These are phyloP conservation scores for Aspergillus cristatus DNA, from an alignment of 495 filamentous ascomycete species.

Conservation along the genomic window DNA sequence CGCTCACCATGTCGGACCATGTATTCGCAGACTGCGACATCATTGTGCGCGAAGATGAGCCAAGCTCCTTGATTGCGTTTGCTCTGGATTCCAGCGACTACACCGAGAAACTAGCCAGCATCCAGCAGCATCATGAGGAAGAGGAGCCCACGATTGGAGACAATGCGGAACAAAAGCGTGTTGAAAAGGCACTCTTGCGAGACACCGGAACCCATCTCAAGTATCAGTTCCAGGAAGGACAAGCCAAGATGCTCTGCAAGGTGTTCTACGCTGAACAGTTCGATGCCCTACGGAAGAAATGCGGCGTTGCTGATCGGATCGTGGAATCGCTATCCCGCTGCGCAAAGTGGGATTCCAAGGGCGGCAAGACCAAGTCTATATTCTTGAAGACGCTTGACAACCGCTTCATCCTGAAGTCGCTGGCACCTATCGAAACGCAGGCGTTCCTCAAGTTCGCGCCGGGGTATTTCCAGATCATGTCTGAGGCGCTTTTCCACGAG, in stretches of 20 bases:
- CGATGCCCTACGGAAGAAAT: conserved; percentile 86
- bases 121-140: conserved; percentile 50
- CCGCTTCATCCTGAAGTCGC: conserved; percentile 81
- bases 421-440: conserved; percentile 82
- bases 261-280: conserved; percentile 98
- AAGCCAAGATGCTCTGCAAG: conserved; percentile 92
- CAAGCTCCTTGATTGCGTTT: conserved; percentile 91
- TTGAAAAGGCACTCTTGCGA: conserved; percentile 70
- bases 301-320: conserved; percentile 85
- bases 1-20: conserved; percentile 78
- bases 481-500: conserved; percentile 90
- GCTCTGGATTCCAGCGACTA: conserved; percentile 83
- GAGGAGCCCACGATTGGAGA: conserved; percentile 15
- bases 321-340: conserved; percentile 92
- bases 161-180: conserved; percentile 32
- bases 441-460: conserved; percentile 93
- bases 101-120: conserved; percentile 61
- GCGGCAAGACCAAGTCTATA: conserved; percentile 96
- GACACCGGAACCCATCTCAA: conserved; percentile 84
- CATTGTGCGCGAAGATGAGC: conserved; percentile 94
- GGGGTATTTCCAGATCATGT: conserved; percentile 95
- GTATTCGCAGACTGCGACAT: conserved; percentile 97
- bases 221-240: conserved; percentile 86
- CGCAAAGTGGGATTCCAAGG: conserved; percentile 96
- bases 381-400: conserved; percentile 96